Evolutionary conservation across 2,329 filamentous ascomycete genomes (phyloP).

Genomic region (Escovopsis sp.): DNA sequence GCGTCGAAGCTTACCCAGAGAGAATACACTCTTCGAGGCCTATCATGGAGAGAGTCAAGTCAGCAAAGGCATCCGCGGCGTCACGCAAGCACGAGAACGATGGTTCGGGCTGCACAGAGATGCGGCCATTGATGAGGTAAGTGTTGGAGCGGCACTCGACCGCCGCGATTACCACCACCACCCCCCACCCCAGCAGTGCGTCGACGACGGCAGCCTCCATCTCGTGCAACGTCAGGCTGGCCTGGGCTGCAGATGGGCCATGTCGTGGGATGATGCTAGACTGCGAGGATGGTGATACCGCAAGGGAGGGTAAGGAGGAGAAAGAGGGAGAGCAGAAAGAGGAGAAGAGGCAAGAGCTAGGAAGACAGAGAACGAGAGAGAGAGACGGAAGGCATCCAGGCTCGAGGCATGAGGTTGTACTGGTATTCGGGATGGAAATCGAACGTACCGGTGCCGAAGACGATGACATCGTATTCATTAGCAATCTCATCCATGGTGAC

Average conservation of each 20-base stretch:
- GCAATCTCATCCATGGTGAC: constrained; percentile 88
- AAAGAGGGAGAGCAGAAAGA: not conserved
- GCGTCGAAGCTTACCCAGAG: constrained; percentile 54
- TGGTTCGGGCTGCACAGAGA: not conserved
- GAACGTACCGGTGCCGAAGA: constrained; percentile 82
- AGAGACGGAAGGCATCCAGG: no score
- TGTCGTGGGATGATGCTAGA: no score
- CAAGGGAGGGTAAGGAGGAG: no score
- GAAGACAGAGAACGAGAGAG: constrained; percentile 1
- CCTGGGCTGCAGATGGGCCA: not conserved
- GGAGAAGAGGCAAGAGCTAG: not conserved
- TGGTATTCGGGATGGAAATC: constrained; percentile 1
- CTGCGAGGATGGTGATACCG: no score
- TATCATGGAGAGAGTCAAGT: constrained; percentile 20
- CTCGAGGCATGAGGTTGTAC: no score
- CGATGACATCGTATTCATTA: constrained; percentile 95
- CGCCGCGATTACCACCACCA: not conserved
- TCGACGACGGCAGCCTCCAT: no score
- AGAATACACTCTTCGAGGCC: constrained; percentile 98
- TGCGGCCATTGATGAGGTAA: no score
- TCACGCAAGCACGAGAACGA: not conserved
- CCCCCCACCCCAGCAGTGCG: not conserved
- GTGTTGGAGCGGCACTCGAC: no score
- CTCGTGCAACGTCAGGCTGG: no score
- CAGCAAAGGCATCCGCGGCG: not conserved